A percentile compares a stretch with the other conserved stretches of the same genome.
Evolutionary conservation across 768 basidiomycete genomes (phyloP).

Genomic region (Leucosporidium scottii): DNA sequence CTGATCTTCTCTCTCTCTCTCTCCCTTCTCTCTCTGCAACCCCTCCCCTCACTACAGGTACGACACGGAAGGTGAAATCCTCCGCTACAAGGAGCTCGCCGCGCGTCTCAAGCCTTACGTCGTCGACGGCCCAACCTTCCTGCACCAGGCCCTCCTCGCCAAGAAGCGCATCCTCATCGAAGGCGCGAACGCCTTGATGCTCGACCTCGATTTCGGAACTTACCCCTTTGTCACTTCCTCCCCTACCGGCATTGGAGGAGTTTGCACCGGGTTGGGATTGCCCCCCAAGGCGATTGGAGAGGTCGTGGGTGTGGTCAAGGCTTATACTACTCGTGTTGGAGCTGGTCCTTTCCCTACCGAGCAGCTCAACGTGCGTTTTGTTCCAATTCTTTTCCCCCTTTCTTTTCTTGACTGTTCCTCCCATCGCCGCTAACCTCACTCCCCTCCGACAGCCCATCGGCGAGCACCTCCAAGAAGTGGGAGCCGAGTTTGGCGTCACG

Average conservation of each 20-base stretch:
- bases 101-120: conserved; percentile 79
- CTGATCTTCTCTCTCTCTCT: background rate
- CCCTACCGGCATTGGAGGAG: conserved; percentile 85
- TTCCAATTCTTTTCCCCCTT: background rate
- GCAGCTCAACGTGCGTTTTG: conserved; percentile 66
- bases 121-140: conserved; percentile 74
- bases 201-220: conserved; percentile 95
- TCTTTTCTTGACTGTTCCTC: background rate
- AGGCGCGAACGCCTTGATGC: conserved; percentile 97
- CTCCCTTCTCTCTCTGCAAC: too few species aligned
- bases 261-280: conserved; percentile 94
- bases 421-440: background rate
- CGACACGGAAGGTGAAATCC: conserved; percentile 93
- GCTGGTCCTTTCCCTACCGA: conserved; percentile 97
- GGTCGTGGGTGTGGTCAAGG: conserved; percentile 88
- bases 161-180: conserved; percentile 84
- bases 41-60: conserved; percentile 46
- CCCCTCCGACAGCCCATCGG: conserved; percentile 60
- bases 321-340: conserved; percentile 97
- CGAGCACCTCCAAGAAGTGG: conserved; percentile 83
- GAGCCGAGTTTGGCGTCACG: conserved; percentile 81
- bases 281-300: conserved; percentile 83
- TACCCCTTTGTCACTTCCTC: conserved; percentile 97
- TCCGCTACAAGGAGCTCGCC: conserved; percentile 81
- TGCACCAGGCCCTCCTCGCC: conserved; percentile 68